phyloP scores from a whole-genome alignment of 768 basidiomycete species.

The Rhodotorula sphaerocarpa region DNA sequence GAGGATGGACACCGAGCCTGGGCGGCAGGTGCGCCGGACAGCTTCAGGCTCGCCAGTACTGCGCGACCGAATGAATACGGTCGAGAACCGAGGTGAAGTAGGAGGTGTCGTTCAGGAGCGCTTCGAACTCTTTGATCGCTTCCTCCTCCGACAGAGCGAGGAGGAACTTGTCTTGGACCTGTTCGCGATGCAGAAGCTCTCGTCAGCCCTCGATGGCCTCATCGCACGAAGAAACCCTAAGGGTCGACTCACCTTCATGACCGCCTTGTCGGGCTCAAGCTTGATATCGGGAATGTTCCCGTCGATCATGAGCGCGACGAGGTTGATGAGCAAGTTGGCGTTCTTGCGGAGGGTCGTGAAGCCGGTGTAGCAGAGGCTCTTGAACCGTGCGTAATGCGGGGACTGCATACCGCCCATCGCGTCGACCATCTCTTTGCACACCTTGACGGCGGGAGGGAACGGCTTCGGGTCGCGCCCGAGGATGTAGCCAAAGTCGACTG shows the following conservation, averaged over 20 bases:
- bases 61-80: constrained; percentile 64
- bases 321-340: constrained; percentile 90
- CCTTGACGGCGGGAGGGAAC: constrained; percentile 94
- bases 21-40: not conserved
- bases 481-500: constrained; percentile 98
- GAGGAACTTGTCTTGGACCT: constrained; percentile 94
- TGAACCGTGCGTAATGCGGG: constrained; percentile 91
- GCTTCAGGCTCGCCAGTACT: constrained; percentile 13
- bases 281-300: constrained; percentile 98
- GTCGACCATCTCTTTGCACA: constrained; percentile 99
- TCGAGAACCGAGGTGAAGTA: constrained; percentile 89
- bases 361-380: constrained; percentile 93
- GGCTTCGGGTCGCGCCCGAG: constrained; percentile 95
- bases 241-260: constrained; percentile 44
- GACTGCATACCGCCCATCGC: constrained; percentile 97
- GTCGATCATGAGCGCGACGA: constrained; percentile 94
- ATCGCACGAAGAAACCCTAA: too few species aligned
- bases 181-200: constrained; percentile 43
- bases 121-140: constrained; percentile 94
- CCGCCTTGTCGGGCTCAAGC: constrained; percentile 51
- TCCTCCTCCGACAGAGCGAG: constrained; percentile 80
- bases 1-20: too few species aligned
- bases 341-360: constrained; percentile 93
- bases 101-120: constrained; percentile 83
- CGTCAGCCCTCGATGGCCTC: not conserved